Evolutionary conservation across 2,329 filamentous ascomycete genomes (phyloP).

Genomic region (Myriosclerotinia scirpicola): DNA sequence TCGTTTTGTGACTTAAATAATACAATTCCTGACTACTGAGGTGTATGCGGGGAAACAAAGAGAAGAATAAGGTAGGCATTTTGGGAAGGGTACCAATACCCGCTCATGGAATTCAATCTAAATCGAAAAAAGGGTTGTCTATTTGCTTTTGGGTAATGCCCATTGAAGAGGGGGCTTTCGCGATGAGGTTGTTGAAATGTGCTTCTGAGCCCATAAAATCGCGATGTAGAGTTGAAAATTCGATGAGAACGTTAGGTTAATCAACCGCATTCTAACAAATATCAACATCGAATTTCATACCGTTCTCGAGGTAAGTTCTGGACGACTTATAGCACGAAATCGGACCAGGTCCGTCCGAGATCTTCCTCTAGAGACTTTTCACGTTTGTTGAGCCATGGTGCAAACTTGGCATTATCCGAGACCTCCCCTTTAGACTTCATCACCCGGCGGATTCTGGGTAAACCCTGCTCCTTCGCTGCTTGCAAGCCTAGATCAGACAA

Average conservation of each 20-base stretch:
- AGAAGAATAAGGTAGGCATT: neutral
- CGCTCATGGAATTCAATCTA: no score
- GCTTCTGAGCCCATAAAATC: neutral
- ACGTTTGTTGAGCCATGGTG: constrained; percentile 3
- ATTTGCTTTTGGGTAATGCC: no score
- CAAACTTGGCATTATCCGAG: neutral
- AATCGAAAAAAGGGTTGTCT: neutral
- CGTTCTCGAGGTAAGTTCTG: neutral
- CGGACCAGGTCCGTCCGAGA: neutral
- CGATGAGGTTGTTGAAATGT: neutral
- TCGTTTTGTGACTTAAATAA: neutral
- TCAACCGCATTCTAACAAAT: neutral
- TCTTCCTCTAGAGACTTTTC: neutral
- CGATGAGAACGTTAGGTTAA: neutral
- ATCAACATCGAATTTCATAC: no score
- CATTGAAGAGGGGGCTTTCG: neutral
- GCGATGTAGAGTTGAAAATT: neutral
- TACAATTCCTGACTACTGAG: neutral
- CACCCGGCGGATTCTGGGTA: neutral
- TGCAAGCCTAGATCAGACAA: constrained; percentile 1
- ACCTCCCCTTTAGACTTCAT: constrained; percentile 13
- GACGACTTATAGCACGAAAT: no score
- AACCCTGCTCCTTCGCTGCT: neutral
- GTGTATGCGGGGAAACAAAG: neutral
- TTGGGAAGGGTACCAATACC: neutral